These are phyloP conservation scores for Cicer judaicum DNA, from an alignment of 306 rosid species.

Conservation along the genomic window DNA sequence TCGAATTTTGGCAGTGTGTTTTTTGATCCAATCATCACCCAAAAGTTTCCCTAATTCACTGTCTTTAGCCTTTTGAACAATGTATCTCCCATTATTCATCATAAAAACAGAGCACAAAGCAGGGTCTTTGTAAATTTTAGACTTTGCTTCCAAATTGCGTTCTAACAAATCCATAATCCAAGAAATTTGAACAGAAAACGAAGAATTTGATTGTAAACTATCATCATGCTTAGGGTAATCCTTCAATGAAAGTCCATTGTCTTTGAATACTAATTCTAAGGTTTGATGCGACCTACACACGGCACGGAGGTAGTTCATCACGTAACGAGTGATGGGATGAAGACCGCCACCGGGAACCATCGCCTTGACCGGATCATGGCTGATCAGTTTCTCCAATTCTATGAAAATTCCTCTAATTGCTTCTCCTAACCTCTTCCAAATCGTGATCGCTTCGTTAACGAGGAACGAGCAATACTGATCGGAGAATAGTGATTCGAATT, in stretches of 20 bases:
- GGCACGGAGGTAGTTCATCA: slow-evolving; percentile 74
- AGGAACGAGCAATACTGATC: slow-evolving; percentile 63
- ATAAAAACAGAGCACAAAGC: slow-evolving; percentile 68
- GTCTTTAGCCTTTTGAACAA: slow-evolving; percentile 67
- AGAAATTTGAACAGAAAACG: slow-evolving; percentile 61
- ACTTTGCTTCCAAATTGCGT: slow-evolving; percentile 68
- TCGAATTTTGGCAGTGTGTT: slow-evolving; percentile 60
- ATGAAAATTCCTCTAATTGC: slow-evolving; percentile 67
- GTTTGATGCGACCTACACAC: slow-evolving; percentile 64
- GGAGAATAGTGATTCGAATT: slow-evolving; percentile 62
- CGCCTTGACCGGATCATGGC: slow-evolving; percentile 63
- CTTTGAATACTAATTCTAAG: slow-evolving; percentile 70
- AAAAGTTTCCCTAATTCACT: slow-evolving; percentile 64
- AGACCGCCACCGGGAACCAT: slow-evolving; percentile 73
- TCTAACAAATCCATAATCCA: slow-evolving; percentile 77
- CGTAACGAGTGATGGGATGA: slow-evolving; percentile 76
- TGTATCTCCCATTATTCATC: slow-evolving; percentile 84
- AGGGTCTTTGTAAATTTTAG: slow-evolving; percentile 66
- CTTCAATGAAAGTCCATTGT: slow-evolving; percentile 45
- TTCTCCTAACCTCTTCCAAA: slow-evolving; percentile 80
- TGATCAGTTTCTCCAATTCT: slow-evolving; percentile 72
- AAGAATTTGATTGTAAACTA: slow-evolving; percentile 34
- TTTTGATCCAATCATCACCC: slow-evolving; percentile 77
- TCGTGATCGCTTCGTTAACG: slow-evolving; percentile 64
- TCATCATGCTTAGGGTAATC: slow-evolving; percentile 56